phyloP scores from a whole-genome alignment of 495 filamentous ascomycete species.

The Amniculicola lignicola region DNA sequence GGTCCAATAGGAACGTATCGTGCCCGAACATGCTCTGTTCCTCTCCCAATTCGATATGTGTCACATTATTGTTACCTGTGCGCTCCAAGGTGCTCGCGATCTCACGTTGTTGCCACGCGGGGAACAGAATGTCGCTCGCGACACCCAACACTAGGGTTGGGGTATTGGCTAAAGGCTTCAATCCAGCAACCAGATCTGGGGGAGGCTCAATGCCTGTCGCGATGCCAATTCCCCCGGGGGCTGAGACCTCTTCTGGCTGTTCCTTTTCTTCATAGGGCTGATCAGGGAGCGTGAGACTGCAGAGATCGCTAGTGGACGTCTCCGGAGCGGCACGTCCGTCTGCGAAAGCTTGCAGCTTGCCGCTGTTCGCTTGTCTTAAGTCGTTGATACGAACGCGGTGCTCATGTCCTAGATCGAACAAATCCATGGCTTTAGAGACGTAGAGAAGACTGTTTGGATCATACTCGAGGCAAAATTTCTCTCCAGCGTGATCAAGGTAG shows the following conservation, averaged over 20 bases:
- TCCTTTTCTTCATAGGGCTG: conserved; percentile 80
- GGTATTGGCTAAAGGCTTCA: conserved; percentile 67
- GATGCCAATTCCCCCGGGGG: conserved; percentile 1
- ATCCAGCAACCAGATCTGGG: conserved; percentile 72
- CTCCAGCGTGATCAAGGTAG: conserved; percentile 95
- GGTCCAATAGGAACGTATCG: conserved; percentile 91
- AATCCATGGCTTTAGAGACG: conserved; percentile 97
- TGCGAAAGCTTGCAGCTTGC: conserved; percentile 44
- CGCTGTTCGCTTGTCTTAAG: conserved; percentile 50
- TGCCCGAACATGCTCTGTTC: conserved; percentile 92
- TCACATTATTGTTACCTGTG: conserved; percentile 72
- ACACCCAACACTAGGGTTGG: conserved; percentile 88
- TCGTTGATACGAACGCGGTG: conserved; percentile 55
- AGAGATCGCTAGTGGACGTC: conserved; percentile 46
- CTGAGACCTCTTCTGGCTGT: conserved; percentile 32
- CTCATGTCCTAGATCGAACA: conserved; percentile 82
- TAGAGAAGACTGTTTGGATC: conserved; percentile 96
- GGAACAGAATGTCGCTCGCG: conserved; percentile 94
- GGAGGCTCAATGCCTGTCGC: conserved; percentile 50
- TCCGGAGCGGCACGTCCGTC: conserved; percentile 33
- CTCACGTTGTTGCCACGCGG: conserved; percentile 96
- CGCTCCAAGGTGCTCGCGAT: conserved; percentile 78
- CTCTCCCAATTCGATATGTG: conserved; percentile 87
- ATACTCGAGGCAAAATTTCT: conserved; percentile 98
- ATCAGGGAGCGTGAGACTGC: conserved; percentile 81